Evolutionary conservation across 2,329 filamentous ascomycete genomes (phyloP), one percentile per base, ranked within the genome.

Genomic region (Ophiostoma angusticollis): DNA sequence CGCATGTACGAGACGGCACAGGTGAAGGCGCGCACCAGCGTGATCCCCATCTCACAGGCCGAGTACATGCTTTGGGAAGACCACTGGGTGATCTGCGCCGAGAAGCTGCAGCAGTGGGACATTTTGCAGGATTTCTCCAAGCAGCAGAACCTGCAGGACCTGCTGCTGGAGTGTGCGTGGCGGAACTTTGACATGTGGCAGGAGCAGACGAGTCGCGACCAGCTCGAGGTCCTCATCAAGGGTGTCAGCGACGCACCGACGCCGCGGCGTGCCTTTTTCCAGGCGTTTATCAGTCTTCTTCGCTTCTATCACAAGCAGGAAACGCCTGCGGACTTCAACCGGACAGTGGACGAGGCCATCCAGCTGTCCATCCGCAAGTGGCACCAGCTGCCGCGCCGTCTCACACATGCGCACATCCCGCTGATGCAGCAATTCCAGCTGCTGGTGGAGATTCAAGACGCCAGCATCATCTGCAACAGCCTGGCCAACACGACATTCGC

Each of bases 1-100:
- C 83, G 84, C 53, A 80, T 95, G 64, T 98, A 96, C 58, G 91
- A 99, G 59, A 80, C 80, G 40, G 91, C 93, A 0, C 93, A 98
- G 59, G 85, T 98, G 57, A 98, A 96, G 58, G 91, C 93, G 31
- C 77, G 93, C 33, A 96, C 89, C 1, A 91, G 87, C 37, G 84
- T 89, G n/a, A 77, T 96, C 45, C 89, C 91, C 0, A 96, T 95
- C 58, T 94, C 89, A 1, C 84, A 93, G 51, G 86, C 80, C 23
- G 91, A 99, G 59, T 99, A 99, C 60, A 95, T 93, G 74, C 72
- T 99, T 1, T 99, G 91, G 91, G 91, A 99, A 60, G 91, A 99
- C 54, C 93, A 98, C 52, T 99, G 91, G 91, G 80, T 98, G 30
- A 72, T 95, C 35, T 98, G 91, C 57, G 91, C 89, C 0, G 86